Evolutionary conservation across 805 yeast genomes (phyloP).

Genomic region (Kuraishia hungarica): DNA sequence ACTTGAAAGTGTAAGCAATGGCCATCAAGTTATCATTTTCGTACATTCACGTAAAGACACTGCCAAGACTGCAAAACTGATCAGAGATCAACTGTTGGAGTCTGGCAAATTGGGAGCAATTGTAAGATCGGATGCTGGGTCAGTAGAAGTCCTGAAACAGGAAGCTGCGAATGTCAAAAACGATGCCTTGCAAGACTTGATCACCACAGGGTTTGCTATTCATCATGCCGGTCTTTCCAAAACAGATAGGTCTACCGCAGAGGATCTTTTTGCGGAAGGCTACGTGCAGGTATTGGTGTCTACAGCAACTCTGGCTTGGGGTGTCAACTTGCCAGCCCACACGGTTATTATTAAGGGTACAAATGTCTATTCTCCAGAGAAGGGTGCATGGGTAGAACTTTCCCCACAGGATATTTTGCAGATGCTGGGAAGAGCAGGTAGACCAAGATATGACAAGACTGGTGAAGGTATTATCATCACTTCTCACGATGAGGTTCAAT

Average conservation of each 20-base stretch:
- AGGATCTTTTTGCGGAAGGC: slow-evolving; percentile 84
- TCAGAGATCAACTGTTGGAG: slow-evolving; percentile 53
- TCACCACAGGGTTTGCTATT: slow-evolving; percentile 72
- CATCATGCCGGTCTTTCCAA: slow-evolving; percentile 87
- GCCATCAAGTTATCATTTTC: slow-evolving; percentile 78
- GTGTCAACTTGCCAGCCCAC: slow-evolving; percentile 92
- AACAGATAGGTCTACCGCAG: slow-evolving; percentile 68
- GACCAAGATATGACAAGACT: slow-evolving; percentile 86
- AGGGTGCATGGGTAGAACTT: slow-evolving; percentile 83
- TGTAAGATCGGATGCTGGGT: slow-evolving; percentile 43
- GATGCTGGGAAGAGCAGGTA: slow-evolving; percentile 90
- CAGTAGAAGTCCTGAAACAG: slow-evolving; percentile 50
- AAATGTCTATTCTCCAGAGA: slow-evolving; percentile 85
- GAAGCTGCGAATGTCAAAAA: slow-evolving; percentile 55
- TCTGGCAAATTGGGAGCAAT: slow-evolving; percentile 36
- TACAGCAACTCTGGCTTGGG: slow-evolving; percentile 95
- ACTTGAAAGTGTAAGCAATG: slow-evolving; percentile 48
- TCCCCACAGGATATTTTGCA: slow-evolving; percentile 93
- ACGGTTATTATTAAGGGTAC: slow-evolving; percentile 93
- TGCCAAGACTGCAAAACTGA: slow-evolving; percentile 65
- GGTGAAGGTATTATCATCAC: slow-evolving; percentile 96
- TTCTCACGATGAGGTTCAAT: slow-evolving; percentile 75
- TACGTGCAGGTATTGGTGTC: slow-evolving; percentile 77
- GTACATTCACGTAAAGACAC: slow-evolving; percentile 96
- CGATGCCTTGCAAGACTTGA: slow-evolving; percentile 44